Base-by-base conservation (phyloP, 768 basidiomycete genomes). In the Macrocybe gigantea region DNA sequence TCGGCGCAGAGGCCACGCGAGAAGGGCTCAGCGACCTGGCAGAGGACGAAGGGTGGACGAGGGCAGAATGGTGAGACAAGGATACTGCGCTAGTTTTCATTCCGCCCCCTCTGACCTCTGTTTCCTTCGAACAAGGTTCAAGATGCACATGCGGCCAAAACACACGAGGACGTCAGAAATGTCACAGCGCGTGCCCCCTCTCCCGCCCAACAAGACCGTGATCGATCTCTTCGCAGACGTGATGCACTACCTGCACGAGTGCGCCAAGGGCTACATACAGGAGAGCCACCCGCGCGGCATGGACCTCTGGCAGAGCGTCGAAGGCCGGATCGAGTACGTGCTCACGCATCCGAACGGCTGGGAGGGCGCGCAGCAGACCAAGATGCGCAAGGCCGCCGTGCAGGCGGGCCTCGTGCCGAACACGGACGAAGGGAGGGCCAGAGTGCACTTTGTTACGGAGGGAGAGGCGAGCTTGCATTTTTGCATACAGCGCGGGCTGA, bases 311-410 rank as follows among this genome's bases (percentile, higher is more conserved):
- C 55, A 50, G n/a, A 69, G 70, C 7, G 45, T 75, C 7, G 62
- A 67, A 47, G 53, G 66, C 29, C 60, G 54, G 13, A 67, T 73
- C 22, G 68, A 74, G 34, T 74, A 72, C 48, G 65, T 81, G 11
- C 63, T 81, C n/a, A 68, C 69, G 1, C 79, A 80, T 51, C 79
- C 79, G 6, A 80, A 80, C 45, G 77, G 75, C 0, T 81, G 79
- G 77, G 78, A 73, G 54, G 76, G 76, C 1, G 58, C 56, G 1
- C 78, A 82, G 49, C 80, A 81, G 51, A 64, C 55, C 5, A 62
- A 69, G 48, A 70, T 80, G 59, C 70, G 79, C 10, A 55, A 59
- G 8, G 80, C 79, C 0, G 77, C 75, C 0, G 58, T 70, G 5
- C 22, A 61, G 30, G 80, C 71, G 0, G 73, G 77, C 11, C 64